A percentile compares a stretch with the other conserved stretches of the same genome.
Evolutionary conservation across 1,284 basidiomycete genomes (phyloP).

Genomic region (Heliocybe sulcata): DNA sequence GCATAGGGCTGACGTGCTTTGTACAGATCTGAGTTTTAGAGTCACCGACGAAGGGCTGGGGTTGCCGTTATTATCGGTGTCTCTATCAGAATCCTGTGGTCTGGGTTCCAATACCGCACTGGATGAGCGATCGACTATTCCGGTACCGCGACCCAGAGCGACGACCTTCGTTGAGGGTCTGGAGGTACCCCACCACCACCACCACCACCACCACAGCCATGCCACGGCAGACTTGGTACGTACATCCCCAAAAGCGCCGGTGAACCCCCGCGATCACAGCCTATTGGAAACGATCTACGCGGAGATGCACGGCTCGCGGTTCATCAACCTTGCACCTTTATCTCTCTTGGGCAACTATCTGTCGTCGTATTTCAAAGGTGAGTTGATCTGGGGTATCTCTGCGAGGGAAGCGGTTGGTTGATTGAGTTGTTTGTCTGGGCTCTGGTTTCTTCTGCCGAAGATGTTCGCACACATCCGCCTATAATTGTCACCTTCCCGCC

Average conservation of each 20-base stretch:
- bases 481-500: constrained; percentile 54
- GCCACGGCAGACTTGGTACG: constrained; percentile 22
- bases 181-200: too few species aligned
- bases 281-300: constrained; percentile 56
- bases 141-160: background rate
- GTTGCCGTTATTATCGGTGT: background rate
- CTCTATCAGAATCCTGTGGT: background rate
- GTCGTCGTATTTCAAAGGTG: constrained; percentile 53
- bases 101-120: background rate
- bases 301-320: constrained; percentile 57
- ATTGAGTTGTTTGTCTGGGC: background rate
- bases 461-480: constrained; percentile 56
- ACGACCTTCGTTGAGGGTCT: background rate
- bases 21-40: background rate
- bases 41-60: background rate
- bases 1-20: too few species aligned
- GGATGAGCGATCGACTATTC: background rate
- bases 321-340: constrained; percentile 58
- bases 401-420: background rate
- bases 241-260: constrained; percentile 27
- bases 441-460: constrained; percentile 22
- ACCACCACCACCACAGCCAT: too few species aligned
- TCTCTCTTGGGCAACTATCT: constrained; percentile 52
- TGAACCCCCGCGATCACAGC: constrained; percentile 61
- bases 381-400: constrained; percentile 9